Evolutionary conservation across 2,329 filamentous ascomycete genomes (phyloP), one percentile per base, ranked within the genome.

Genomic region (Fusarium mangiferae): DNA sequence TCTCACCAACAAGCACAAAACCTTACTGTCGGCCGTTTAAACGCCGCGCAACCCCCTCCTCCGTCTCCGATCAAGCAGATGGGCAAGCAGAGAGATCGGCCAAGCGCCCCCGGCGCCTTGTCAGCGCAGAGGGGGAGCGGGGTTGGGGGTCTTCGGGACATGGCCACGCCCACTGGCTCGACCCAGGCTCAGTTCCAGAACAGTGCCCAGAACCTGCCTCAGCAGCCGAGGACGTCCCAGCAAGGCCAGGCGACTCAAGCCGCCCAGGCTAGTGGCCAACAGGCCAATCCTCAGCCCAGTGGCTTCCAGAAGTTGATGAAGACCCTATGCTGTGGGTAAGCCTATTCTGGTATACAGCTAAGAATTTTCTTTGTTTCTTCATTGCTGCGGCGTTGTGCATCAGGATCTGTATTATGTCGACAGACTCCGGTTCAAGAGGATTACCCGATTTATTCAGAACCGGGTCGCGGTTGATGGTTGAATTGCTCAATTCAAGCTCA

Each of bases 121-220:
- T 89, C 89, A 83, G 88, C 90, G 81, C 93, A 95, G 87, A 91
- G 94, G 86, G 90, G 90, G 84, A 95, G 91, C 88, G 91, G 89
- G 86, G 88, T 87, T 85, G 90, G 90, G 87, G 91, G 89, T 82
- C 88, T 91, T 79, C 89, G 91, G 82, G 94, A 97, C 82, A 90
- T 93, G 83, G 90, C 91, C 80, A 96, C 95, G 75, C 94, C 95
- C 78, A 92, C 95, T 81, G 94, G 93, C 79, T 98, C 94, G 81
- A 98, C 94, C 74, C 94, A 97, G 84, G 96, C 96, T 76, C 96
- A 98, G 82, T 98, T 98, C 88, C 95, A 97, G 86, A 96, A 94
- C 88, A 98, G 94, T 86, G 94, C 93, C 80, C 94, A 94, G 82
- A 96, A 98, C 83, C 89, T 97, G 75, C 90, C 93, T 56, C 90